Percentiles rank a stretch among this genome's conserved stretches.
These are phyloP conservation scores for Testicularia cyperi DNA, from an alignment of 1,284 basidiomycete species.

Conservation along the genomic window DNA sequence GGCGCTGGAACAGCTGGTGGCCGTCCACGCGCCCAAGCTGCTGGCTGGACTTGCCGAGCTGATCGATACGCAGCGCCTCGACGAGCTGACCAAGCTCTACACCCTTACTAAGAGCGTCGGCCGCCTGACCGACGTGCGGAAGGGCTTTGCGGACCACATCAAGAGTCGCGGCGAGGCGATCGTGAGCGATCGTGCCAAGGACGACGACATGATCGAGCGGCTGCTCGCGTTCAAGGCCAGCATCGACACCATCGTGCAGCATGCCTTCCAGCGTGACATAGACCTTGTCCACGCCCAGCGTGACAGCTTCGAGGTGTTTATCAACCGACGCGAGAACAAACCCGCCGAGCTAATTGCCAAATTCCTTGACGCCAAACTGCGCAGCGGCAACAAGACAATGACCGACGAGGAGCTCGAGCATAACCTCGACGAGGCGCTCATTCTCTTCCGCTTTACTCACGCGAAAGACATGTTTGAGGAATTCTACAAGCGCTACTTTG, in stretches of 20 bases:
- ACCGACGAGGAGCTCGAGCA: conserved; percentile 73
- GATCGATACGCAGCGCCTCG: conserved; percentile 17
- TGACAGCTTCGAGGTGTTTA: conserved; percentile 77
- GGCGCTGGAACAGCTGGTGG: conserved; percentile 26
- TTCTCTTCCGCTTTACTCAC: conserved; percentile 78
- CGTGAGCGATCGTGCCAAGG: conserved; percentile 43
- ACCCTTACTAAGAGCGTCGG: conserved; percentile 29
- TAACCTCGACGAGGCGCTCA: conserved; percentile 75
- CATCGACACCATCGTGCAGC: conserved; percentile 38
- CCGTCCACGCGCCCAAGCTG: conserved; percentile 32
- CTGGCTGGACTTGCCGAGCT: conserved; percentile 33
- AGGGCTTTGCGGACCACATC: conserved; percentile 40
- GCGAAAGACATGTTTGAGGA: conserved; percentile 67
- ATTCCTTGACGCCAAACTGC: conserved; percentile 80
- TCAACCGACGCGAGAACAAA: conserved; percentile 78
- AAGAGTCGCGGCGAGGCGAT: conserved; percentile 32
- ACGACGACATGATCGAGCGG: conserved; percentile 53
- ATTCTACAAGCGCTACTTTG: conserved; percentile 86
- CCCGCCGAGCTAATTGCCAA: conserved; percentile 95
- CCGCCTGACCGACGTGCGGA: conserved; percentile 29
- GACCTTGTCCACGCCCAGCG: conserved; percentile 62
- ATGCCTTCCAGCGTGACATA: conserved; percentile 38
- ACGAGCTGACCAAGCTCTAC: conserved; percentile 27
- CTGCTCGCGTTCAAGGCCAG: conserved; percentile 43
- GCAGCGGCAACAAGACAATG: conserved; percentile 75